These are phyloP conservation scores for Blastobotrys attinorum DNA, from an alignment of 805 yeast genomes.

Conservation along the genomic window DNA sequence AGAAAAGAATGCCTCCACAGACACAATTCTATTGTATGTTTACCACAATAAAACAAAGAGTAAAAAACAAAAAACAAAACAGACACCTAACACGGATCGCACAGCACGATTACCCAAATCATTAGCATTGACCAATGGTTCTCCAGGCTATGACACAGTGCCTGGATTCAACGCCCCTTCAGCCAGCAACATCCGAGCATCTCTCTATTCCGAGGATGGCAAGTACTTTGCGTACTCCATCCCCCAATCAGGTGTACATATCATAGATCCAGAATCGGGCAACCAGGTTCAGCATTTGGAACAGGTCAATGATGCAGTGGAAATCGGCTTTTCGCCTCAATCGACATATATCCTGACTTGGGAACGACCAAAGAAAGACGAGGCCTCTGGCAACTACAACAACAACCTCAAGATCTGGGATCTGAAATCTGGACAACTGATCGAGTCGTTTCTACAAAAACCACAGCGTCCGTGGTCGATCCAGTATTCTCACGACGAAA, in stretches of 20 bases:
- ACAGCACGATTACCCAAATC: conserved; percentile 18
- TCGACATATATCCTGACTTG: conserved; percentile 80
- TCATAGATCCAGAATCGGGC: conserved; percentile 51
- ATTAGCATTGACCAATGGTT: conserved; percentile 11
- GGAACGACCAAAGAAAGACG: conserved; percentile 74
- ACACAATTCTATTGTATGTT: conserved; percentile 7
- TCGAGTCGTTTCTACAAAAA: conserved; percentile 64
- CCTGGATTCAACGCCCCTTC: conserved; percentile 15
- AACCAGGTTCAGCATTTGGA: conserved; percentile 41
- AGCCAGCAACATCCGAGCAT: conserved; percentile 12
- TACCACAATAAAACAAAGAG: neutral
- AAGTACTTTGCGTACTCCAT: conserved; percentile 7
- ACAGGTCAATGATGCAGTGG: conserved; percentile 56
- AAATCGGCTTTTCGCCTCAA: conserved; percentile 79
- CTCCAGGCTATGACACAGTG: conserved; percentile 13
- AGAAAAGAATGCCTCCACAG: too few relatives aligned
- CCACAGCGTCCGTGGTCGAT: conserved; percentile 84
- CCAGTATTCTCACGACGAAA: conserved; percentile 82
- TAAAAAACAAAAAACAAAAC: neutral
- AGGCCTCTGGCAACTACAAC: conserved; percentile 63
- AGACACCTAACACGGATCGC: neutral
- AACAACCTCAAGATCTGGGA: conserved; percentile 77
- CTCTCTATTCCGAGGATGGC: conserved; percentile 18
- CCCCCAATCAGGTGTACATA: conserved; percentile 11
- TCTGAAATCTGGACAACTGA: conserved; percentile 39